phyloP scores from a whole-genome alignment of 495 filamentous ascomycete genomes.

The Pseudotulostoma volvatum region DNA sequence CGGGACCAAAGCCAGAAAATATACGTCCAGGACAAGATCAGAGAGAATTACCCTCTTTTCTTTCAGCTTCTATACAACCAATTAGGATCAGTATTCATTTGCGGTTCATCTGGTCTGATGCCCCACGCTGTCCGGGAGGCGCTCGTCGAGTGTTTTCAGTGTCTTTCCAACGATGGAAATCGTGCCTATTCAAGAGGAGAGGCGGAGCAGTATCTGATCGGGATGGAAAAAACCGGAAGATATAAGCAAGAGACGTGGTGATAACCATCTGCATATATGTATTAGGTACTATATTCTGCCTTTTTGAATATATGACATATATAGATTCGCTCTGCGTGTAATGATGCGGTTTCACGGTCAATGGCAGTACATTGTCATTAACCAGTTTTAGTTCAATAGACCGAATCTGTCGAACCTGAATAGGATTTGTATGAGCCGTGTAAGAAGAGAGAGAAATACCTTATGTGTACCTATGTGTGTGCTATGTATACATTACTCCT shows the following conservation, averaged over 20 bases:
- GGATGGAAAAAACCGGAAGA: conserved; percentile 50
- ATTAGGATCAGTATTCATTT: conserved; percentile 52
- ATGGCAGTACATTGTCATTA: too few species aligned
- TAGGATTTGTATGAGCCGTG: too few species aligned
- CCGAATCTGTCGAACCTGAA: too few species aligned
- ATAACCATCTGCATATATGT: background rate
- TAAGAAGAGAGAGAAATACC: too few species aligned
- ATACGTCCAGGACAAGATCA: conserved; percentile 81
- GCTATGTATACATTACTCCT: too few species aligned
- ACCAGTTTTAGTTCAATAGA: too few species aligned
- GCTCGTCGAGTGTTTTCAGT: conserved; percentile 51
- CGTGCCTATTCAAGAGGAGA: conserved; percentile 22
- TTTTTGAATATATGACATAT: background rate
- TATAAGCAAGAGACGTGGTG: conserved; percentile 75
- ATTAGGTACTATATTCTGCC: background rate
- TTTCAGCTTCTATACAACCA: conserved; percentile 38
- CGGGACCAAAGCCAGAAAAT: conserved; percentile 57
- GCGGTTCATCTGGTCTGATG: conserved; percentile 76
- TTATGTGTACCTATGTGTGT: too few species aligned
- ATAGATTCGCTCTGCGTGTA: too few species aligned
- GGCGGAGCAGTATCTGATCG: conserved; percentile 40
- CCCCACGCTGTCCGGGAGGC: conserved; percentile 74
- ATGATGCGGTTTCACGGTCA: too few species aligned
- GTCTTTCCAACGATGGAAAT: conserved; percentile 8
- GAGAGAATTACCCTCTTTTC: conserved; percentile 39